Evolutionary conservation across 306 rosid species (phyloP).

Genomic region (Pueraria montana): DNA sequence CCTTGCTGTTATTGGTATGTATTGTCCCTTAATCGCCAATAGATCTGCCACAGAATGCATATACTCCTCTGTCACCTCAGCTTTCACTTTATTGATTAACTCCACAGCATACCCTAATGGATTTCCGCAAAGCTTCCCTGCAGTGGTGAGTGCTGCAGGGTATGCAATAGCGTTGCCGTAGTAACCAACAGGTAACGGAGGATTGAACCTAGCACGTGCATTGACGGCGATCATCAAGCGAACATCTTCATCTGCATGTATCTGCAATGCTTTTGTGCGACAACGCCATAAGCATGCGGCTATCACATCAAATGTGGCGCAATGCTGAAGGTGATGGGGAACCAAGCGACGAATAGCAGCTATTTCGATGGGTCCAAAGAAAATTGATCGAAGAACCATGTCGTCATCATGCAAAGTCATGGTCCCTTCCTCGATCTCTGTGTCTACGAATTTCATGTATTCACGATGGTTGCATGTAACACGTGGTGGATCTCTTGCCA

Average conservation of each 20-base stretch:
- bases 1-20: not conserved
- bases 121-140: conserved; percentile 15
- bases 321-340: conserved; percentile 42
- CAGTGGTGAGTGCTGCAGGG: not conserved
- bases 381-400: conserved; percentile 28
- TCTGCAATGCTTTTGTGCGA: conserved; percentile 50
- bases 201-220: conserved; percentile 6
- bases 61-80: conserved; percentile 34
- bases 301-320: conserved; percentile 46
- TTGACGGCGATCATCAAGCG: conserved; percentile 12
- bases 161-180: conserved; percentile 37
- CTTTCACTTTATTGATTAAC: conserved; percentile 39
- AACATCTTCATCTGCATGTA: conserved; percentile 36
- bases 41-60: conserved; percentile 56
- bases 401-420: too few species aligned
- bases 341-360: conserved; percentile 13
- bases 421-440: not conserved
- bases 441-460: not conserved
- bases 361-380: conserved; percentile 38
- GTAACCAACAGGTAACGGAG: conserved; percentile 36
- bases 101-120: conserved; percentile 27
- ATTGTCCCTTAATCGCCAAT: conserved; percentile 47
- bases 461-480: conserved; percentile 47
- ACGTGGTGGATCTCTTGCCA: conserved; percentile 48
- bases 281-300: conserved; percentile 48